These are phyloP conservation scores for Podaxis sp. DNA, from an alignment of 768 basidiomycete genomes.

Conservation along the genomic window DNA sequence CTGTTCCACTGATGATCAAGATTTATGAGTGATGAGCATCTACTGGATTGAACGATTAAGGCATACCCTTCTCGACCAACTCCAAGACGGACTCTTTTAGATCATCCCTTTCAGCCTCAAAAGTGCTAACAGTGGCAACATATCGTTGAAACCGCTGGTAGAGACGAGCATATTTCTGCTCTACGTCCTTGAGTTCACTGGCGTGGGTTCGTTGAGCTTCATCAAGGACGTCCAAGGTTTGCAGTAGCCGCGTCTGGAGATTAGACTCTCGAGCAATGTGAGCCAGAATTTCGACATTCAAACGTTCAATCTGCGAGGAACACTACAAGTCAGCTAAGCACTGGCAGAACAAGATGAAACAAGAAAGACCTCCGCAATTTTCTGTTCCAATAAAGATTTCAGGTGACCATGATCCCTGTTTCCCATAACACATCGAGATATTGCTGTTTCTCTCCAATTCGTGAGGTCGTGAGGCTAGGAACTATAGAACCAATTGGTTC, in stretches of 20 bases:
- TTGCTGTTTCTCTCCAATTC: not conserved
- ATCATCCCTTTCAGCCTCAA: constrained; percentile 52
- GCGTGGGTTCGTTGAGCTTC: constrained; percentile 37
- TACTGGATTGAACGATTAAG: not conserved
- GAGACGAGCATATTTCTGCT: constrained; percentile 32
- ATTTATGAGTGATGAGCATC: not conserved
- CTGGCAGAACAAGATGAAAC: not conserved
- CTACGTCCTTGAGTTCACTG: constrained; percentile 36
- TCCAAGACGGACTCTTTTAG: constrained; percentile 51
- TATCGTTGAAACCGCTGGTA: constrained; percentile 38
- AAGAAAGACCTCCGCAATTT: not conserved
- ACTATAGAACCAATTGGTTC: not conserved
- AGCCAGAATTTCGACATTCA: constrained; percentile 16
- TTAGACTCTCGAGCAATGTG: constrained; percentile 39
- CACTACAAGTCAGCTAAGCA: not conserved
- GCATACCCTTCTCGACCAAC: constrained; percentile 61
- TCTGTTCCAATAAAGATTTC: not conserved
- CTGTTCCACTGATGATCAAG: constrained; percentile 6
- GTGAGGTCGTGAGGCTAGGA: not conserved
- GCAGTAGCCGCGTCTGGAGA: constrained; percentile 44
- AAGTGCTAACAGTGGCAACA: constrained; percentile 27
- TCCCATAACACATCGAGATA: not conserved
- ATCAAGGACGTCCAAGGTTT: constrained; percentile 53
- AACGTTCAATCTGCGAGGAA: constrained; percentile 6
- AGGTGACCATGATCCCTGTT: not conserved